These are phyloP conservation scores for Adenanthera pavonina DNA, from an alignment of 306 rosid species.

Conservation along the genomic window DNA sequence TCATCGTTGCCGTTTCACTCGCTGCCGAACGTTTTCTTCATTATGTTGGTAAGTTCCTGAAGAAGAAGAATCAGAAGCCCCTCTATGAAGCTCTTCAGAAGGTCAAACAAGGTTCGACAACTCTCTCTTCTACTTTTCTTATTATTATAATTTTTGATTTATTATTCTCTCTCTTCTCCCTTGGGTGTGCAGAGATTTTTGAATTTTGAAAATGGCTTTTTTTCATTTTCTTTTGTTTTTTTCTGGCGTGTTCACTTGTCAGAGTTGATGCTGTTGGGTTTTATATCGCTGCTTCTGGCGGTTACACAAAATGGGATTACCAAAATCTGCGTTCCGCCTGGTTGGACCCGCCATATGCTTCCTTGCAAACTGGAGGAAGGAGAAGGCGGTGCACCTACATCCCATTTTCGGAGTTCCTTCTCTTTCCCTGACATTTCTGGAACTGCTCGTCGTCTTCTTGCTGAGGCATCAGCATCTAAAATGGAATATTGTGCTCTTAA, in stretches of 20 bases:
- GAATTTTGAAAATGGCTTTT: background rate
- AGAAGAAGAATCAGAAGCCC: background rate
- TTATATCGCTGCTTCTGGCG: constrained; percentile 55
- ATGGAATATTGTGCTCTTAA: constrained; percentile 55
- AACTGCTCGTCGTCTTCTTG: constrained; percentile 49
- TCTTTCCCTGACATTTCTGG: constrained; percentile 37
- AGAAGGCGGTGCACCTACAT: background rate
- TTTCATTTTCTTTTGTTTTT: background rate
- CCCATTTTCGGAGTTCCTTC: constrained; percentile 55
- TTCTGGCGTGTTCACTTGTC: constrained; percentile 13
- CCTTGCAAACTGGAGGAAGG: constrained; percentile 55
- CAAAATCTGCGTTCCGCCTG: constrained; percentile 63
- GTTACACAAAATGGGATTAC: constrained; percentile 71
- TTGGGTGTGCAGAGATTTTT: background rate
- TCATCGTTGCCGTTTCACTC: constrained; percentile 23
- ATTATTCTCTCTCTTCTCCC: too few relatives aligned
- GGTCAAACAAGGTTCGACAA: constrained; percentile 68
- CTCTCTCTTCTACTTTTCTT: background rate
- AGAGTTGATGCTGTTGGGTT: constrained; percentile 70
- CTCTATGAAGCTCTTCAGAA: constrained; percentile 83
- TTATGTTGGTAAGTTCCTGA: constrained; percentile 57
- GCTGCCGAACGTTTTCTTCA: constrained; percentile 74
- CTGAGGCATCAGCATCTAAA: constrained; percentile 18
- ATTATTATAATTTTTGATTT: too few relatives aligned
- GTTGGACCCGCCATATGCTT: constrained; percentile 57